Evolutionary conservation across 768 basidiomycete genomes (phyloP).

Genomic region (Lactarius indigo): DNA sequence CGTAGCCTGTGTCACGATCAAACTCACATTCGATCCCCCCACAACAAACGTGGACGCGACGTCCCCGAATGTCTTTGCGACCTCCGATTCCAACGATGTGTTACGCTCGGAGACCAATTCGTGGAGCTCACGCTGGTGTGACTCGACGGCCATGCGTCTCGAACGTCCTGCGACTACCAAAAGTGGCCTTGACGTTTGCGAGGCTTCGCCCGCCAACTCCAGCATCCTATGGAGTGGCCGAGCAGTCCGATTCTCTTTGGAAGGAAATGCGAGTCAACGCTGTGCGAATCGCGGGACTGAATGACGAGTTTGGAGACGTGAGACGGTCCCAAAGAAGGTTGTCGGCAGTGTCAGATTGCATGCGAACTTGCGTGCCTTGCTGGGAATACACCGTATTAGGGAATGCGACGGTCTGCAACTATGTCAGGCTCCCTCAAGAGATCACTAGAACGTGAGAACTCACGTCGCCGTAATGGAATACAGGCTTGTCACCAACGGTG

Average conservation of each 20-base stretch:
- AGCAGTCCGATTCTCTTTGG: slow-evolving; percentile 42
- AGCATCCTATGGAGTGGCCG: slow-evolving; percentile 56
- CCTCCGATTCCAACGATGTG: slow-evolving; percentile 47
- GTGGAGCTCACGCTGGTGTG: slow-evolving; percentile 56
- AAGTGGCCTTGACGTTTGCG: slow-evolving; percentile 42
- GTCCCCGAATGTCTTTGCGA: slow-evolving; percentile 73
- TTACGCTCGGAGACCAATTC: slow-evolving; percentile 42
- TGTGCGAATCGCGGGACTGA: slow-evolving; percentile 30
- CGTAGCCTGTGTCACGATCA: slow-evolving; percentile 55
- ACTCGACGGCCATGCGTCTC: slow-evolving; percentile 59
- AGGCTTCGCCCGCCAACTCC: slow-evolving; percentile 37
- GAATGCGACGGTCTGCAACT: slow-evolving; percentile 43
- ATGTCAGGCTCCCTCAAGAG: slow-evolving; percentile 11
- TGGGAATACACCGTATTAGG: slow-evolving; percentile 73
- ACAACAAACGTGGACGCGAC: slow-evolving; percentile 67
- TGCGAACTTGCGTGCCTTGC: slow-evolving; percentile 55
- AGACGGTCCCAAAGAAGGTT: slow-evolving; percentile 71
- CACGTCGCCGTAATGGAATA: slow-evolving; percentile 33
- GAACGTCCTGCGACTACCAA: slow-evolving; percentile 74
- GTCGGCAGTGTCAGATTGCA: slow-evolving; percentile 83
- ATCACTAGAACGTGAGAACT: slow-evolving; percentile 6
- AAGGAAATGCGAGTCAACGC: slow-evolving; percentile 70
- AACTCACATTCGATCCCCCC: slow-evolving; percentile 44
- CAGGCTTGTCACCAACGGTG: slow-evolving; percentile 29
- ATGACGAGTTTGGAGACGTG: slow-evolving; percentile 34